These are phyloP conservation scores for Nitzschia inconspicua DNA, from an alignment of 108 stramenopile species.

Conservation along the genomic window DNA sequence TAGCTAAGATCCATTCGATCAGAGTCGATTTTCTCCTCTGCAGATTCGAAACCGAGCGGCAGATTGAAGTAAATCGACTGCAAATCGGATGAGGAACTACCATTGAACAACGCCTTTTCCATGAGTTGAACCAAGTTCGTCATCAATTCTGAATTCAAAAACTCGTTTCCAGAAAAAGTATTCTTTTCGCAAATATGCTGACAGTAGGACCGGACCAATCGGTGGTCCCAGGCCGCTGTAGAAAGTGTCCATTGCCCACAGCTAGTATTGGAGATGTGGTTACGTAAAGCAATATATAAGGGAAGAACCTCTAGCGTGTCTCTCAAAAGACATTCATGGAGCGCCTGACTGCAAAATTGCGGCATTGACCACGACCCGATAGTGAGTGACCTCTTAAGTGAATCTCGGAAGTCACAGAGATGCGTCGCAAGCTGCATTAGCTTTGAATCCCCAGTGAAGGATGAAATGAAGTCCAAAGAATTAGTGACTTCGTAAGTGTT, in stretches of 20 bases:
- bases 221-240: conserved; percentile 26
- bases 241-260: not conserved
- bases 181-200: too few relatives aligned
- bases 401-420: conserved; percentile 45
- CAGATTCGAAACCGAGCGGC: too few relatives aligned
- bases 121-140: conserved; percentile 23
- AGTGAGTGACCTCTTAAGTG: conserved; percentile 11
- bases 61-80: not conserved
- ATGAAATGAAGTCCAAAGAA: conserved; percentile 50
- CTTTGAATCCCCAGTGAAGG: conserved; percentile 71
- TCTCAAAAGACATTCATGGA: conserved; percentile 52
- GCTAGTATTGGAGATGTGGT: conserved; percentile 24
- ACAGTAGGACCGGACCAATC: conserved; percentile 27
- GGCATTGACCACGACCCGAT: conserved; percentile 11
- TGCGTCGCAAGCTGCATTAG: conserved; percentile 60
- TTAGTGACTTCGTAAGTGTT: conserved; percentile 31
- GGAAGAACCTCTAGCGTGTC: conserved; percentile 56
- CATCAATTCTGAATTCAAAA: conserved; percentile 28
- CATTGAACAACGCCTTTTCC: not conserved
- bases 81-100: not conserved
- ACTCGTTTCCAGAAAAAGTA: not conserved
- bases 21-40: not conserved
- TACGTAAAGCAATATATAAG: conserved; percentile 46
- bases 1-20: conserved; percentile 6
- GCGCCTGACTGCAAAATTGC: conserved; percentile 52